These are phyloP conservation scores for Hirsutella thompsonii DNA, from an alignment of 2,329 filamentous ascomycete species.

Conservation along the genomic window DNA sequence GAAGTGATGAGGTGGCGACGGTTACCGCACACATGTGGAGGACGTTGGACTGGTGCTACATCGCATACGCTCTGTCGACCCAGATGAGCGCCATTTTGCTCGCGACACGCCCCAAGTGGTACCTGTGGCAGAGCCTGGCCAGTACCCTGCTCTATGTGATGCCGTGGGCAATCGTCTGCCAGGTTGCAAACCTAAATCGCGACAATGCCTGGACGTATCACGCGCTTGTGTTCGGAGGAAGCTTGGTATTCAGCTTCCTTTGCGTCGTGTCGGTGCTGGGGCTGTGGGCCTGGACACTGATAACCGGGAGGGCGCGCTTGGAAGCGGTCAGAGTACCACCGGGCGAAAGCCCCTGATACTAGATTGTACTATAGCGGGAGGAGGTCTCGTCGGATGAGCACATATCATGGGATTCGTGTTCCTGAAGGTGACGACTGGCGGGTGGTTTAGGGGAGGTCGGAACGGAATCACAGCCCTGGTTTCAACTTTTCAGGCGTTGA, in stretches of 20 bases:
- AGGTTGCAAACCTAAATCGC: slow-evolving; percentile 29
- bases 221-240: slow-evolving; percentile 53
- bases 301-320: slow-evolving; percentile 27
- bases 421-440: background rate
- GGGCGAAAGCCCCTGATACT: background rate
- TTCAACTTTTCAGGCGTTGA: background rate
- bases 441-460: background rate
- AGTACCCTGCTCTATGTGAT: slow-evolving; percentile 58
- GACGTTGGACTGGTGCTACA: slow-evolving; percentile 53
- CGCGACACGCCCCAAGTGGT: slow-evolving; percentile 52
- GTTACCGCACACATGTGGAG: slow-evolving; percentile 56
- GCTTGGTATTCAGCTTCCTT: slow-evolving; percentile 53
- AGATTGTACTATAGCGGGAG: background rate
- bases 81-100: slow-evolving; percentile 53
- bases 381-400: background rate
- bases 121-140: slow-evolving; percentile 51
- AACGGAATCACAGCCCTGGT: background rate
- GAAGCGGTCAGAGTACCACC: slow-evolving; percentile 9
- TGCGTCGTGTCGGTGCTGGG: slow-evolving; percentile 35
- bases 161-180: slow-evolving; percentile 56
- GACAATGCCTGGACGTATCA: slow-evolving; percentile 55
- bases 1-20: slow-evolving; percentile 39
- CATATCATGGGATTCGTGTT: background rate
- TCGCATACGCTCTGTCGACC: slow-evolving; percentile 53
- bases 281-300: slow-evolving; percentile 38